Evolutionary conservation across 805 yeast genomes (phyloP), one percentile per base, ranked within the genome.

Genomic region (Candida broadrunensis): DNA sequence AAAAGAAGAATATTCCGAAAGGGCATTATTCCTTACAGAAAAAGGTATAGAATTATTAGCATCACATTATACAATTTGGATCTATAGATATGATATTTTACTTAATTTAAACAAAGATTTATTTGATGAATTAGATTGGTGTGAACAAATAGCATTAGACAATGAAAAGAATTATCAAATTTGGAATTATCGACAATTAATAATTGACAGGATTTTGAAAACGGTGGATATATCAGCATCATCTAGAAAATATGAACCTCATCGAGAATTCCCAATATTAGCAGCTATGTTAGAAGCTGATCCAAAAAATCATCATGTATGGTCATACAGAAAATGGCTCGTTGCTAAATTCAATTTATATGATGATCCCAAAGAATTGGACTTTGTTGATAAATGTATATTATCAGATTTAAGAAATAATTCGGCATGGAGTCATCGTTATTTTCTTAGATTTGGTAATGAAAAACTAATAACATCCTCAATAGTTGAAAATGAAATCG

Each of bases 1-100:
- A 9, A 48, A 57, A 14, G 65, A 78, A 21, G 97, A 88, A 55
- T 69, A 73, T 49, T 75, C 88, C 1, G 81, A 77, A 31, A 69
- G 98, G 43, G 88, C 96, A 0, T 61, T 88, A 17, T 74, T 72
- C 15, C 62, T 89, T 32, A 85, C 96, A 0, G 71, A 75, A 12
- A 60, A 63, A 19, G 83, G 85, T 2, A 83, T 93, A 37, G 75
- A 65, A 12, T 53, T 75, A 41, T 83, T 87, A 29, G 89, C 97
- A 0, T 95, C 97, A 0, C 96, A 91, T 60, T 93, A 93, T 58
- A 84, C 97, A 0, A 83, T 83, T 1, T 93, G 98, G 98, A 75
- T 75, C 36, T 86, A 80, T 60, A 61, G 91, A 20, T 80, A 61
- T 43, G 67, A 77, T 32, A 81, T 81, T 18, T 52, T 84, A 18